These are phyloP conservation scores for Chaetomiaceae sp. DNA, from an alignment of 2,329 filamentous ascomycete genomes.

Conservation along the genomic window DNA sequence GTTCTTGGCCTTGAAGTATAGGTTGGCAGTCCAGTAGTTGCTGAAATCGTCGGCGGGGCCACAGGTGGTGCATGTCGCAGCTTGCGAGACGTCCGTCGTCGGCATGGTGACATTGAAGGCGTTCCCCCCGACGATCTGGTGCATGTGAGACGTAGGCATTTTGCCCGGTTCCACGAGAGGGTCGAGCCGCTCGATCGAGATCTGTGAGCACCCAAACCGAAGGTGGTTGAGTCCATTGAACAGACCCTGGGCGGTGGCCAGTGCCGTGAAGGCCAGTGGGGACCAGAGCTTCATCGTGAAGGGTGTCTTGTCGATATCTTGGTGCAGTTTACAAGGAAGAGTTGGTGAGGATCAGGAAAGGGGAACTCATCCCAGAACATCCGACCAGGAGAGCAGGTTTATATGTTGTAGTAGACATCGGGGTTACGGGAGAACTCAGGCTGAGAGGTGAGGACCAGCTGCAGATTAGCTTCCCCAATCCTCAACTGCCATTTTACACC, in stretches of 20 bases:
- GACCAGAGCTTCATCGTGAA: not conserved
- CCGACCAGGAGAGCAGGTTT: too few species aligned
- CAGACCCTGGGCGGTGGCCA: slow-evolving; percentile 1
- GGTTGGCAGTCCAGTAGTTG: slow-evolving; percentile 21
- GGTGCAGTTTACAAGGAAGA: not conserved
- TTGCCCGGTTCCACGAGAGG: slow-evolving; percentile 1
- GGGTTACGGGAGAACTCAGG: too few species aligned
- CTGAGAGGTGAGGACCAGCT: too few species aligned
- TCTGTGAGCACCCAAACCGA: not conserved
- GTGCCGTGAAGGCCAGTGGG: not conserved
- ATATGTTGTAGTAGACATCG: too few species aligned
- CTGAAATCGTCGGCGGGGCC: slow-evolving; percentile 30
- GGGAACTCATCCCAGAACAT: not conserved
- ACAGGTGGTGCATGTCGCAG: slow-evolving; percentile 17
- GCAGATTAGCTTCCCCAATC: not conserved
- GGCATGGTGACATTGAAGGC: slow-evolving; percentile 6
- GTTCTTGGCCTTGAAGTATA: slow-evolving; percentile 16
- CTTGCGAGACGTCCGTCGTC: not conserved
- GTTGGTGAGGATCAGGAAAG: not conserved
- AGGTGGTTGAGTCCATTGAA: not conserved
- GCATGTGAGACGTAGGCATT: not conserved
- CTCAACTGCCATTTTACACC: not conserved
- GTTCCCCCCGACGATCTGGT: not conserved
- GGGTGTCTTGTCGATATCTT: not conserved
- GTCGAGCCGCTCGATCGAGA: slow-evolving; percentile 6